Percentiles rank a stretch among this genome's conserved stretches.
phyloP scores from a whole-genome alignment of 208 protist species.

The Crithidia fasciculata region DNA sequence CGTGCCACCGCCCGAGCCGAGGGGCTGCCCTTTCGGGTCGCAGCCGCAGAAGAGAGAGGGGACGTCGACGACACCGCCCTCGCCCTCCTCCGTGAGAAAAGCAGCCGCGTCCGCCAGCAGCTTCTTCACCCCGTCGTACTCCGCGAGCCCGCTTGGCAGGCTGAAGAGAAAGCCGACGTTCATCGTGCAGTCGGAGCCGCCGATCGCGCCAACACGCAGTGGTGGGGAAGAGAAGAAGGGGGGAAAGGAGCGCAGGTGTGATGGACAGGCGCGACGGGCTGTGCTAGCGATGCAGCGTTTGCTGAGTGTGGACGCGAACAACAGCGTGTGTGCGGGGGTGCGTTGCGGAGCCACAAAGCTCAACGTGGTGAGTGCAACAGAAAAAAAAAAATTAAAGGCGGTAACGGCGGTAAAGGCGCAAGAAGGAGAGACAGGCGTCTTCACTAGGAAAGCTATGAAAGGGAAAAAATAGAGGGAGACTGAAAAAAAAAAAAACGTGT shows the following conservation, averaged over 20 bases:
- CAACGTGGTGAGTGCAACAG: neutral
- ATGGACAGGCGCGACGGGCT: too few relatives aligned
- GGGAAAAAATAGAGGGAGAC: too few relatives aligned
- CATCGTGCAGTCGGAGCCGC: conserved; percentile 9
- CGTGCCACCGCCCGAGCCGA: conserved; percentile 56
- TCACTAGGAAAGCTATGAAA: too few relatives aligned
- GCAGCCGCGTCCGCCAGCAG: conserved; percentile 24
- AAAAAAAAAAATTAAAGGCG: neutral
- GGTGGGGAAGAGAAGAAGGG: neutral
- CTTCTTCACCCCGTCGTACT: conserved; percentile 19
- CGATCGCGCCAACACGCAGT: neutral
- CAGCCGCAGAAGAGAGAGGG: conserved; percentile 34
- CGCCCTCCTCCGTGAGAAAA: neutral
- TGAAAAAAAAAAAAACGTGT: too few relatives aligned
- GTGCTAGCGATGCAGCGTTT: too few relatives aligned
- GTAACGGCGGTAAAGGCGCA: too few relatives aligned
- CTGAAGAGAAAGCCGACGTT: conserved; percentile 30
- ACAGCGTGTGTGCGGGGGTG: neutral
- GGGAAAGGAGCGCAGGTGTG: too few relatives aligned
- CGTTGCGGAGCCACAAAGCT: neutral
- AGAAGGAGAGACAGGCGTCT: too few relatives aligned
- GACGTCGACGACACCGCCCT: neutral
- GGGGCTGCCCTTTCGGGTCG: conserved; percentile 35
- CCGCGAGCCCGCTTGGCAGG: conserved; percentile 15
- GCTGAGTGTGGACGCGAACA: too few relatives aligned